Conservation (phyloP, 495 filamentous ascomycete species). For the Clavariopsis aquatica region DNA sequence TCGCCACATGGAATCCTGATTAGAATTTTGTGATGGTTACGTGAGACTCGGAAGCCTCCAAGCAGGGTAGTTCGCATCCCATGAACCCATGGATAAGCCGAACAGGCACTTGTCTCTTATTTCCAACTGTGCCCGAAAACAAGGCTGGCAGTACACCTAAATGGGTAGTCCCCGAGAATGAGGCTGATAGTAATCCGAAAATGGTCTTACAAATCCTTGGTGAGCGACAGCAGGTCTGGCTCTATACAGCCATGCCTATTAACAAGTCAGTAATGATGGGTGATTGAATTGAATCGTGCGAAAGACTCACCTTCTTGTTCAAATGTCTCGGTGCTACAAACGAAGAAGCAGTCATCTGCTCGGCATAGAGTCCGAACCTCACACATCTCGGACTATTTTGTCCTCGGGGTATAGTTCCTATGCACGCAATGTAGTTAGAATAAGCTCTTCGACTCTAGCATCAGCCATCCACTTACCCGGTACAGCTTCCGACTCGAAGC, state of each 20-base stretch:
- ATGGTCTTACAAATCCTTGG: slow-evolving; percentile 49
- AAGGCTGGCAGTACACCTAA: not conserved
- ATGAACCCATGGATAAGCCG: not conserved
- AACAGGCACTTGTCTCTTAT: not conserved
- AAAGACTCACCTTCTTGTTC: slow-evolving; percentile 46
- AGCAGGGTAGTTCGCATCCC: slow-evolving; percentile 4
- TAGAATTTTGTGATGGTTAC: not conserved
- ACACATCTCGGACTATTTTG: slow-evolving; percentile 53
- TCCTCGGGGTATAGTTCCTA: slow-evolving; percentile 50
- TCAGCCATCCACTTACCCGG: slow-evolving; percentile 39
- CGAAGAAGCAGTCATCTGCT: slow-evolving; percentile 52
- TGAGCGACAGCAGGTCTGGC: slow-evolving; percentile 54
- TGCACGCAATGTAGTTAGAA: slow-evolving; percentile 11
- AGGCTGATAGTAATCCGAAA: slow-evolving; percentile 19
- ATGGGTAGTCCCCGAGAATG: slow-evolving; percentile 5
- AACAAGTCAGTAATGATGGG: not conserved
- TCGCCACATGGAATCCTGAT: not conserved
- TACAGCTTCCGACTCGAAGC: slow-evolving; percentile 49
- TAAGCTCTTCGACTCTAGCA: slow-evolving; percentile 10
- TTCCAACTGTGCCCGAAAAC: not conserved
- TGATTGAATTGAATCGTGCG: not conserved
- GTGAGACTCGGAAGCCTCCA: not conserved
- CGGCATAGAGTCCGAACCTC: slow-evolving; percentile 52
- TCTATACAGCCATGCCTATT: slow-evolving; percentile 49
- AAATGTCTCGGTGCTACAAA: slow-evolving; percentile 53